Conservation (phyloP, 2,329 filamentous ascomycete species). For the Penicillium freii region DNA sequence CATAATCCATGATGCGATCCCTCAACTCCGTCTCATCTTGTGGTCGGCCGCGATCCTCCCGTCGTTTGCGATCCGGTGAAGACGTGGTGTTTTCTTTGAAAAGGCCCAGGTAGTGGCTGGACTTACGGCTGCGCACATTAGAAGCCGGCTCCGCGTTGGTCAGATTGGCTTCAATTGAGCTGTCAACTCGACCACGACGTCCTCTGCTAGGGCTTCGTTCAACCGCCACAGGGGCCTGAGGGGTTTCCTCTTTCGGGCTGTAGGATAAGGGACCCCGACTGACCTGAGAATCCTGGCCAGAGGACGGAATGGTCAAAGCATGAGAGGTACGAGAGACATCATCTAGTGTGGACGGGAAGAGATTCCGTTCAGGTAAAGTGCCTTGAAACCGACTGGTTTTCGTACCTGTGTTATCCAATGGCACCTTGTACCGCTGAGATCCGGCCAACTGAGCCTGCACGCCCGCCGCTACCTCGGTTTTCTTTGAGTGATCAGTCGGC, state of each 20-base stretch:
- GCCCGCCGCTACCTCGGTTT: slow-evolving; percentile 22
- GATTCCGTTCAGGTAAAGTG: slow-evolving; percentile 22
- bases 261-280: slow-evolving; percentile 24
- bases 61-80: slow-evolving; percentile 52
- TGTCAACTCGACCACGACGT: slow-evolving; percentile 54
- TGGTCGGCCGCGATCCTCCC: slow-evolving; percentile 46
- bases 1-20: slow-evolving; percentile 18
- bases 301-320: slow-evolving; percentile 21
- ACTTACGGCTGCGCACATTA: slow-evolving; percentile 62
- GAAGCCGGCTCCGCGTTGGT: slow-evolving; percentile 55
- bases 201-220: slow-evolving; percentile 45
- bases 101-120: slow-evolving; percentile 63
- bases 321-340: slow-evolving; percentile 25
- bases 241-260: slow-evolving; percentile 24
- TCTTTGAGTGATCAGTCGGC: slow-evolving; percentile 25
- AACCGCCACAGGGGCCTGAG: slow-evolving; percentile 19
- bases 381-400: slow-evolving; percentile 19
- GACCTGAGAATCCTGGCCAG: slow-evolving; percentile 19
- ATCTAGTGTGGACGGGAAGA: slow-evolving; percentile 30
- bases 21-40: slow-evolving; percentile 28
- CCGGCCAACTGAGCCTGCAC: slow-evolving; percentile 19
- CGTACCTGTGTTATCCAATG: slow-evolving; percentile 27
- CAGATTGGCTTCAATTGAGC: slow-evolving; percentile 63
- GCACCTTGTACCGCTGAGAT: slow-evolving; percentile 22
- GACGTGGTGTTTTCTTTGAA: slow-evolving; percentile 62